Evolutionary conservation across 805 yeast genomes (phyloP), one percentile per base, ranked within the genome.

Genomic region (Grigorovia humatica): DNA sequence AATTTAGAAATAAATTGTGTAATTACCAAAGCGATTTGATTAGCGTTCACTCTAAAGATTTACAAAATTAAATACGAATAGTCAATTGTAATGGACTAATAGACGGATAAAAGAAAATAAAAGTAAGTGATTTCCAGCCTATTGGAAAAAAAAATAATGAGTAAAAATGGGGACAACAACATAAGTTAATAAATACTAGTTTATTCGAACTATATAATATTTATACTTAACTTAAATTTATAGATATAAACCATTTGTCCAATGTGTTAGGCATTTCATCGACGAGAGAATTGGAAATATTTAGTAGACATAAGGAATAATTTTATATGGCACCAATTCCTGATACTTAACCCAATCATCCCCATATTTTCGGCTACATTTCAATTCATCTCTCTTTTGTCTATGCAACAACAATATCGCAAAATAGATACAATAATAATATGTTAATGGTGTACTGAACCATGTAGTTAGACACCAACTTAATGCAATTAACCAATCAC

Each of bases 401-500:
- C 99, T 82, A 67, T 93, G 98, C 38, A 93, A 65, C 56, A 93
- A 74, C 62, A 93, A 76, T 4, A 81, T 73, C 0, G 86, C 91
- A 70, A 93, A 93, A 69, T 88, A 93, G 19, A 84, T 64, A 42
- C 85, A 83, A 64, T 88, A 93, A 70, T 86, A 93, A 64, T 91
- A 93, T 0, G 98, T 88, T 61, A 91, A 72, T 4, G 88, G 84
- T 0, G 96, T 83, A 54, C 73, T 74, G 59, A 82, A 78, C 11
- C 96, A 96, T 1, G 97, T 88, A 9, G 96, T 83, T 56, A 93
- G 73, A 67, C 96, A 88, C 96, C 96, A 91, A 46, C 95, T 81
- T 73, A 86, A 75, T 0, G 96, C 88, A 62, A 89, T 82, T 44
- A 93, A 65, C 90, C 96, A 88, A 71, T 93, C 99, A 44, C 99